These are phyloP conservation scores for Aspergillus sp. DNA, from an alignment of 2,329 filamentous ascomycete species.

Conservation along the genomic window DNA sequence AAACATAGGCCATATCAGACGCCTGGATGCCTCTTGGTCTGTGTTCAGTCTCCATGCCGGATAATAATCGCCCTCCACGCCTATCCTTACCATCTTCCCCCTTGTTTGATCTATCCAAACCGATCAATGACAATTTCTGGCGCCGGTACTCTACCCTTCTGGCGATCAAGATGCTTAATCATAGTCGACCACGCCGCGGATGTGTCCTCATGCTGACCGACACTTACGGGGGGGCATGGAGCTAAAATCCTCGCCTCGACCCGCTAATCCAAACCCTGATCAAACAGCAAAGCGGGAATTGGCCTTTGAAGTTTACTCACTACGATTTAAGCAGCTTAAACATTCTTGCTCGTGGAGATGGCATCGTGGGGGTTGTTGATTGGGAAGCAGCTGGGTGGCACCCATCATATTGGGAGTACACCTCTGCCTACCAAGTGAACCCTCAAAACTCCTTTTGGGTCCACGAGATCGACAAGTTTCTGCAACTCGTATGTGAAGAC, in stretches of 20 bases:
- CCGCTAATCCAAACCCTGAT: conserved; percentile 34
- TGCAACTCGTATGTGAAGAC: conserved; percentile 39
- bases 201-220: conserved; percentile 28
- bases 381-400: conserved; percentile 33
- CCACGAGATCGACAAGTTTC: conserved; percentile 39
- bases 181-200: conserved; percentile 17
- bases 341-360: conserved; percentile 32
- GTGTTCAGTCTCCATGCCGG: no score
- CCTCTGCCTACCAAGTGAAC: conserved; percentile 40
- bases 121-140: conserved; percentile 15
- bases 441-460: conserved; percentile 40
- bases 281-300: conserved; percentile 26
- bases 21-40: no score
- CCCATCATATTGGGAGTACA: conserved; percentile 33
- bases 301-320: conserved; percentile 48
- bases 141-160: conserved; percentile 19
- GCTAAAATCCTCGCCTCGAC: conserved; percentile 22
- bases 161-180: conserved; percentile 19
- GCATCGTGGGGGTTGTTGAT: conserved; percentile 39
- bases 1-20: no score
- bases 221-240: conserved; percentile 32
- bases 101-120: conserved; percentile 1
- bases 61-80: no score
- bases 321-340: conserved; percentile 47
- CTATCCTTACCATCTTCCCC: no score